phyloP scores from a whole-genome alignment of 495 filamentous ascomycete genomes.

The Bacidia rubella region DNA sequence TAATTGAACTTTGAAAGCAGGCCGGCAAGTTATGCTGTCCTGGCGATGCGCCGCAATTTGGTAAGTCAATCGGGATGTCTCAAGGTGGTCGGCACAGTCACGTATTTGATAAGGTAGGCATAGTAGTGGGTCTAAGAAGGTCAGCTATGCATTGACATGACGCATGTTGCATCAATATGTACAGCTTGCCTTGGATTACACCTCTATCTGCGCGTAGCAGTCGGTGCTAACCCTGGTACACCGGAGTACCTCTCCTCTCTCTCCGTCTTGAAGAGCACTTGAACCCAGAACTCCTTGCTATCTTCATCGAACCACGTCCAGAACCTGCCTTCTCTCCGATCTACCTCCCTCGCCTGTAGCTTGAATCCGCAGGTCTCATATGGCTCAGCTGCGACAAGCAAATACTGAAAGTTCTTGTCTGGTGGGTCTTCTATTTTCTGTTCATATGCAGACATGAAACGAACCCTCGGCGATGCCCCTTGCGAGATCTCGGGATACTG shows the following conservation, averaged over 20 bases:
- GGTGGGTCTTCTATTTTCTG: conserved; percentile 93
- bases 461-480: conserved; percentile 63
- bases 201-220: conserved; percentile 16
- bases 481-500: conserved; percentile 85
- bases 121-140: too few relatives aligned
- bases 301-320: conserved; percentile 96
- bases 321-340: conserved; percentile 71
- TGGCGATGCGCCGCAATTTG: too few relatives aligned
- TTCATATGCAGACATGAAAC: conserved; percentile 95
- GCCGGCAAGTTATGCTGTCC: too few relatives aligned
- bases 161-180: background rate
- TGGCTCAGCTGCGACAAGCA: conserved; percentile 90
- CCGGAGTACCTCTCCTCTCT: conserved; percentile 89
- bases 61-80: too few relatives aligned
- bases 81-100: too few relatives aligned
- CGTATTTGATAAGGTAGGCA: too few relatives aligned
- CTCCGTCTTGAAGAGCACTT: conserved; percentile 98
- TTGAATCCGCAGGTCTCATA: conserved; percentile 98
- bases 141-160: too few relatives aligned
- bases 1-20: too few relatives aligned
- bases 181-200: background rate
- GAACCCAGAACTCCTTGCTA: conserved; percentile 96
- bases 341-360: conserved; percentile 86
- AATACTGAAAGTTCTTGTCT: conserved; percentile 86
- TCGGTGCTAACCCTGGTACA: conserved; percentile 75